Conservation (phyloP, 331 rosid genomes). For the Quercus phellos region DNA sequence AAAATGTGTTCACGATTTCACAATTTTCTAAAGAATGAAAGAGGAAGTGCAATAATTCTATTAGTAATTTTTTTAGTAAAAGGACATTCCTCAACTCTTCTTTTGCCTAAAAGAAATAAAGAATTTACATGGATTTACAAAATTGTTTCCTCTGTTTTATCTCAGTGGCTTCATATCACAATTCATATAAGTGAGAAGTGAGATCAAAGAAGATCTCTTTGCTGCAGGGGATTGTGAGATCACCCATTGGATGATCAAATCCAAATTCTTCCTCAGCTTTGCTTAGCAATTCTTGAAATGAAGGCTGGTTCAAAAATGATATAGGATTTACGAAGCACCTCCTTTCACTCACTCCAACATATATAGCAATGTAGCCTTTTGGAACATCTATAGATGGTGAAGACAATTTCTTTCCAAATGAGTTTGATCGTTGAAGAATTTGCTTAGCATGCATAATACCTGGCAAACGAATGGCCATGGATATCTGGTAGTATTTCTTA, state of each 20-base stretch:
- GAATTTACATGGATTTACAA: too few species aligned
- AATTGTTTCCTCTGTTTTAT: too few species aligned
- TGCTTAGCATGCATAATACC: not conserved
- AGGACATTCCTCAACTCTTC: too few species aligned
- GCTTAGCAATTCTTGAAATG: constrained; percentile 27
- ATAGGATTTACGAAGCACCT: constrained; percentile 24
- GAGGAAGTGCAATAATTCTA: too few species aligned
- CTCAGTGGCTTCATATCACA: too few species aligned
- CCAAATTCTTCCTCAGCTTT: constrained; percentile 34
- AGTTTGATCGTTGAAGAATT: not conserved
- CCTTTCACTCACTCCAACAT: constrained; percentile 23
- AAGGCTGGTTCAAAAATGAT: constrained; percentile 33
- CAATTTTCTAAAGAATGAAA: too few species aligned
- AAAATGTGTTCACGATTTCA: too few species aligned
- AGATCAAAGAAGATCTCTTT: constrained; percentile 16
- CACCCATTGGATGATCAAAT: constrained; percentile 33
- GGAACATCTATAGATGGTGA: not conserved
- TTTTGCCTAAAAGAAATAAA: not conserved
- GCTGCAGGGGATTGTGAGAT: constrained; percentile 34
- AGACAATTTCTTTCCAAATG: not conserved
- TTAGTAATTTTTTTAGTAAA: too few species aligned
- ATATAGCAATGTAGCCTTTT: constrained; percentile 21
- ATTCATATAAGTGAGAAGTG: too few species aligned
- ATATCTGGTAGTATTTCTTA: not conserved
- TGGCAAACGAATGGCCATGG: too few species aligned